A percentile compares a stretch with the other conserved stretches of the same genome.
Evolutionary conservation across 2,329 filamentous ascomycete genomes (phyloP).

Genomic region (Nigrospora sphaerica): DNA sequence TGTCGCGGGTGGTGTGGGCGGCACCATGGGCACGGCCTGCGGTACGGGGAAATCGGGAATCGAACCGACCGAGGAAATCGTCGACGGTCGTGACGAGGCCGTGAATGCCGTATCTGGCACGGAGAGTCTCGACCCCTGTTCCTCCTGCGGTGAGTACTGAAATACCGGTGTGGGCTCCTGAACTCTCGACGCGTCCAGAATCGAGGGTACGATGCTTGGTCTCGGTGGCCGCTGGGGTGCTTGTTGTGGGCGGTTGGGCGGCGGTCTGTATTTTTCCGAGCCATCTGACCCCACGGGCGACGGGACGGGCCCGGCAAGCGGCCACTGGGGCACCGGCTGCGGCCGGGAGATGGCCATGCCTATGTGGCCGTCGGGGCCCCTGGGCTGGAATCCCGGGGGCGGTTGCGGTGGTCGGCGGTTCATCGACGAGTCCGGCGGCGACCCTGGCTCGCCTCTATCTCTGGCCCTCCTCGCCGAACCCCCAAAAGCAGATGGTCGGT

Average conservation of each 20-base stretch:
- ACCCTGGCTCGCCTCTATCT: slow-evolving; percentile 41
- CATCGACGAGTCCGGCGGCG: slow-evolving; percentile 21
- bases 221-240: slow-evolving; percentile 53
- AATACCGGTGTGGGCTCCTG: slow-evolving; percentile 51
- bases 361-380: slow-evolving; percentile 24
- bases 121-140: slow-evolving; percentile 30
- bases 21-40: slow-evolving; percentile 12
- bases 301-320: slow-evolving; percentile 22
- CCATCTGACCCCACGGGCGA: slow-evolving; percentile 13
- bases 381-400: slow-evolving; percentile 25
- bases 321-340: slow-evolving; percentile 26
- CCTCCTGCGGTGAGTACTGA: slow-evolving; percentile 32
- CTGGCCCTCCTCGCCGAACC: slow-evolving; percentile 49
- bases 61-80: slow-evolving; percentile 45
- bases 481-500: slow-evolving; percentile 31
- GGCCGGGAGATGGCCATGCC: slow-evolving; percentile 45
- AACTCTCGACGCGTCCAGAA: slow-evolving; percentile 47
- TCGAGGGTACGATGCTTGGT: slow-evolving; percentile 52
- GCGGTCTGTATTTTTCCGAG: slow-evolving; percentile 41
- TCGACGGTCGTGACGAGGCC: slow-evolving; percentile 44
- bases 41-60: slow-evolving; percentile 54
- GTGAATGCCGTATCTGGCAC: slow-evolving; percentile 39
- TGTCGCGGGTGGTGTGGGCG: slow-evolving; percentile 15
- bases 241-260: slow-evolving; percentile 39
- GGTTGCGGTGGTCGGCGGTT: slow-evolving; percentile 24